Evolutionary conservation across 805 yeast species (phyloP).

Genomic region (Lipomyces starkeyi): DNA sequence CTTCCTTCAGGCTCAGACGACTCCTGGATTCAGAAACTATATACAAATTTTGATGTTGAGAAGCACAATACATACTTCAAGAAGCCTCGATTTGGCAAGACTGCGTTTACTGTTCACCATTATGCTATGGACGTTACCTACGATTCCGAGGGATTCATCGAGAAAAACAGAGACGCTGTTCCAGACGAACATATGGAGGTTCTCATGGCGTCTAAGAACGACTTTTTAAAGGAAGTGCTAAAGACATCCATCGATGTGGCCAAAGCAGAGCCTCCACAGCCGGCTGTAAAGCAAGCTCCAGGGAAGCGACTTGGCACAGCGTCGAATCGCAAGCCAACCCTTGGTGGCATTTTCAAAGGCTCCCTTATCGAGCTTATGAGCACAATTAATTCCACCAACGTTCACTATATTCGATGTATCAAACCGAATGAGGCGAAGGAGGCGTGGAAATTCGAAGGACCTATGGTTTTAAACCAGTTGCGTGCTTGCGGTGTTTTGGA

Average conservation of each 20-base stretch:
- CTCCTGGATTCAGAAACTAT: conserved; percentile 89
- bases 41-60: conserved; percentile 68
- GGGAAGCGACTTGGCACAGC: conserved; percentile 49
- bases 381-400: conserved; percentile 93
- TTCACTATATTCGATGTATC: conserved; percentile 95
- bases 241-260: conserved; percentile 53
- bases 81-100: conserved; percentile 92
- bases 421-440: conserved; percentile 93
- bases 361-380: conserved; percentile 91
- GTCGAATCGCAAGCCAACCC: conserved; percentile 79
- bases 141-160: conserved; percentile 92
- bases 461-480: conserved; percentile 92
- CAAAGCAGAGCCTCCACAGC: conserved; percentile 41
- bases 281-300: conserved; percentile 47
- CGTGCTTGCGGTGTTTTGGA: conserved; percentile 99
- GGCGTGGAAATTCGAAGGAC: conserved; percentile 95
- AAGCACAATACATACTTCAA: conserved; percentile 71
- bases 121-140: conserved; percentile 94
- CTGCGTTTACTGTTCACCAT: conserved; percentile 87
- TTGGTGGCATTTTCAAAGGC: conserved; percentile 91
- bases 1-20: conserved; percentile 93
- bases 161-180: conserved; percentile 95
- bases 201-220: conserved; percentile 70
- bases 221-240: conserved; percentile 67
- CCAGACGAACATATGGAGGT: conserved; percentile 94